Evolutionary conservation across 768 basidiomycete genomes (phyloP).

Genomic region (Pleurotus pulmonarius): DNA sequence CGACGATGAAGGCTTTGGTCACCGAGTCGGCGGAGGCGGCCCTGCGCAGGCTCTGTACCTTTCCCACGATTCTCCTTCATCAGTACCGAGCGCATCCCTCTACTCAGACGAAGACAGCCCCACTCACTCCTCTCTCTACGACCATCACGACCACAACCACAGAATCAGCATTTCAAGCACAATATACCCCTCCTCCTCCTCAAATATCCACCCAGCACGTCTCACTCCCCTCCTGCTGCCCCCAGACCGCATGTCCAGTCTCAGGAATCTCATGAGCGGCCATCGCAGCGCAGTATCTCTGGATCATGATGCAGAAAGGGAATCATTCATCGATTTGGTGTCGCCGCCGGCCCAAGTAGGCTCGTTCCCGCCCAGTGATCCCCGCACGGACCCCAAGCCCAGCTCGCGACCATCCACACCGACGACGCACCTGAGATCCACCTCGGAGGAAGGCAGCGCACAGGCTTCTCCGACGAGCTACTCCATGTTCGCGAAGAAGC

Average conservation of each 20-base stretch:
- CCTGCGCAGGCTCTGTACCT: conserved; percentile 1
- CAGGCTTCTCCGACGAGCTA: conserved; percentile 15
- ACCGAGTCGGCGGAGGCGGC: not conserved
- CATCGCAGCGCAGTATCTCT: not conserved
- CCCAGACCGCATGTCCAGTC: conserved; percentile 21
- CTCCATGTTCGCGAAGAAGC: conserved; percentile 7
- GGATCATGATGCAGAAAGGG: not conserved
- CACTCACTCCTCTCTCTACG: conserved; percentile 25
- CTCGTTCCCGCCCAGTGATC: not conserved
- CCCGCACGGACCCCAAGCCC: not conserved
- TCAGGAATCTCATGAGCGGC: conserved; percentile 8
- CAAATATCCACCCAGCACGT: conserved; percentile 17
- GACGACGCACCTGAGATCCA: conserved; percentile 5
- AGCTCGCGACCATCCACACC: conserved; percentile 9
- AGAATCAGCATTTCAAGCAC: conserved; percentile 41
- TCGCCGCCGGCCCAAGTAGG: conserved; percentile 21
- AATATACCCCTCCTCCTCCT: conserved; percentile 31
- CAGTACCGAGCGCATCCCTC: conserved; percentile 16
- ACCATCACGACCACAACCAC: conserved; percentile 20
- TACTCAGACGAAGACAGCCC: conserved; percentile 22
- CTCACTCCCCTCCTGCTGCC: conserved; percentile 21
- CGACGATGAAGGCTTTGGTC: conserved; percentile 1
- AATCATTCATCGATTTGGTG: conserved; percentile 45
- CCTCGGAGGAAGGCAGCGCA: not conserved
- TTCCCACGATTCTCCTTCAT: conserved; percentile 6